phyloP scores from a whole-genome alignment of 331 rosid genomes.

The Pyracantha coccinea region DNA sequence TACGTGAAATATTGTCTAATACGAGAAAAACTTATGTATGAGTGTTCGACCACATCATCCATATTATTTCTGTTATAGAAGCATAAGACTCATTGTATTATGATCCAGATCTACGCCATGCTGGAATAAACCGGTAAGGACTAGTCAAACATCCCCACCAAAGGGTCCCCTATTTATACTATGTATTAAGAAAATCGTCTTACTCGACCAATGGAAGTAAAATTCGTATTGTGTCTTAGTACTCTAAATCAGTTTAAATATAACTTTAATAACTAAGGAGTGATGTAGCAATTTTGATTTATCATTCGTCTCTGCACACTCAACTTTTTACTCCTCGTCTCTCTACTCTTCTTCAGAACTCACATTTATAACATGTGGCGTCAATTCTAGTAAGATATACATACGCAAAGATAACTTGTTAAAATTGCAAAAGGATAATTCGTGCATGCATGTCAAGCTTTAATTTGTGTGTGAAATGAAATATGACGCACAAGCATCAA shows the following conservation, averaged over 20 bases:
- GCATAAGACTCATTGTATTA: not conserved
- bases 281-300: not conserved
- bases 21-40: too few relatives aligned
- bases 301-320: not conserved
- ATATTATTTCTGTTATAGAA: too few relatives aligned
- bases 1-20: too few relatives aligned
- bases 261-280: not conserved
- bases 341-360: not conserved
- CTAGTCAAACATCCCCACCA: not conserved
- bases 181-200: too few relatives aligned
- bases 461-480: too few relatives aligned
- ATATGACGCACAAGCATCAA: not conserved
- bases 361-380: not conserved
- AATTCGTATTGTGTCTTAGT: too few relatives aligned
- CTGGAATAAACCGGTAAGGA: not conserved
- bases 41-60: not conserved
- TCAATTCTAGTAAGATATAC: not conserved
- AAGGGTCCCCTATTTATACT: too few relatives aligned
- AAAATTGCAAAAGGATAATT: too few relatives aligned
- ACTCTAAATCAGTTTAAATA: too few relatives aligned
- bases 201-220: too few relatives aligned
- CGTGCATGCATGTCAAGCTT: not conserved
- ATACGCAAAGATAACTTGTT: not conserved
- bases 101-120: not conserved
- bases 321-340: not conserved